Evolutionary conservation across 495 filamentous ascomycete species (phyloP).

Genomic region (Astrothelium macrocarpum): DNA sequence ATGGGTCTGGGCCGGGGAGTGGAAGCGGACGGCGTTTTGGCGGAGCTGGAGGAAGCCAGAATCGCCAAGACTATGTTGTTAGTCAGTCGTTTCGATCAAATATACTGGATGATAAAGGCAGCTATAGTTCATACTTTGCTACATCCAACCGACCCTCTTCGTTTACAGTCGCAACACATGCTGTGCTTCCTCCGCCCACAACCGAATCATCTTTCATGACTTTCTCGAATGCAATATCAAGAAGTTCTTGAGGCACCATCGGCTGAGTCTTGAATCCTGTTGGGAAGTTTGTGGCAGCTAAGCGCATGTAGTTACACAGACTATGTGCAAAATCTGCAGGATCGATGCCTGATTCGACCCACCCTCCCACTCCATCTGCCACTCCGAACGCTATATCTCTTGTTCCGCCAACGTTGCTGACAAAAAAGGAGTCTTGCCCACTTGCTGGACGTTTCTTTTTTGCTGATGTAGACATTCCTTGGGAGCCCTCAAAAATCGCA

Average conservation of each 20-base stretch:
- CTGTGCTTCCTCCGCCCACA: conserved; percentile 78
- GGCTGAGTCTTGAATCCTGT: conserved; percentile 36
- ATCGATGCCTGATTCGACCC: conserved; percentile 82
- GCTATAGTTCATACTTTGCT: conserved; percentile 53
- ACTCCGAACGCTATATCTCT: conserved; percentile 67
- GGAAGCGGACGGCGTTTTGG: conserved; percentile 69
- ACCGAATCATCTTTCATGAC: conserved; percentile 65
- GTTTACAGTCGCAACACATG: conserved; percentile 65
- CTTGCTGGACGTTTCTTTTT: conserved; percentile 15
- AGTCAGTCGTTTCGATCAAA: not conserved
- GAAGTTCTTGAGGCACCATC: conserved; percentile 58
- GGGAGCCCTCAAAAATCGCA: not conserved
- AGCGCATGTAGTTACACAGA: conserved; percentile 46
- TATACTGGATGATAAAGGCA: conserved; percentile 8
- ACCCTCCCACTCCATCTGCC: conserved; percentile 88
- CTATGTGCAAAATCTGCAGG: conserved; percentile 91
- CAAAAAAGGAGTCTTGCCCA: conserved; percentile 95
- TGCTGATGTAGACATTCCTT: conserved; percentile 14
- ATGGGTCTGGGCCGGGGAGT: conserved; percentile 82
- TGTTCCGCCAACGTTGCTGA: conserved; percentile 57
- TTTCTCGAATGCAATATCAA: conserved; percentile 72
- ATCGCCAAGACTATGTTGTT: conserved; percentile 59
- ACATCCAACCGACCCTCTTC: conserved; percentile 66
- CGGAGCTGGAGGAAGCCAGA: conserved; percentile 87
- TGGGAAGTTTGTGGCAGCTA: conserved; percentile 16